Evolutionary conservation across 1,139 yeast species (phyloP).

Genomic region (Meyerozyma athensensis): DNA sequence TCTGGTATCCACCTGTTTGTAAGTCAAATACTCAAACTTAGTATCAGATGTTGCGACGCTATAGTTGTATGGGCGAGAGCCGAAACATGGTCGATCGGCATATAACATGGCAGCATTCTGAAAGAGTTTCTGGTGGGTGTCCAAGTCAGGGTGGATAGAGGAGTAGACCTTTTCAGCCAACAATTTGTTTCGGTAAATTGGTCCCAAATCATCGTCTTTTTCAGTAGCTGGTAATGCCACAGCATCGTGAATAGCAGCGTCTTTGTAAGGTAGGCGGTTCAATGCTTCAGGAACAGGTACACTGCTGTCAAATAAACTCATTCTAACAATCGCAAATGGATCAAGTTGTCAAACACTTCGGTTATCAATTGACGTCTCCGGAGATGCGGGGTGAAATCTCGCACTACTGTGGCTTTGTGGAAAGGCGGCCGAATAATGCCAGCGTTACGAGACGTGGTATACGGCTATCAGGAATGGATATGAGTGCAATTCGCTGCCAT

Average conservation of each 20-base stretch:
- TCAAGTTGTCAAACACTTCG: no score
- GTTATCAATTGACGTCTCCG: no score
- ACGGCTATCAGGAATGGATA: no score
- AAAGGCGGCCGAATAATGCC: no score
- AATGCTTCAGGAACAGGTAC: background rate
- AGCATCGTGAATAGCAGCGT: slow-evolving; percentile 5
- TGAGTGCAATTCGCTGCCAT: no score
- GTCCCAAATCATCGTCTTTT: slow-evolving; percentile 5
- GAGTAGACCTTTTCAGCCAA: slow-evolving; percentile 7
- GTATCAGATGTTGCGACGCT: slow-evolving; percentile 18
- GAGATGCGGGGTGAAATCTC: no score
- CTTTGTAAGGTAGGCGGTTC: slow-evolving; percentile 2
- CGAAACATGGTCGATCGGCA: slow-evolving; percentile 25
- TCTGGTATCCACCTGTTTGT: slow-evolving; percentile 17
- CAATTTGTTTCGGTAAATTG: slow-evolving; percentile 11
- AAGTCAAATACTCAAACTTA: slow-evolving; percentile 18
- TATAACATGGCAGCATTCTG: slow-evolving; percentile 17
- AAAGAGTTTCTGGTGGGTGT: slow-evolving; percentile 27
- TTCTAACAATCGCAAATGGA: background rate
- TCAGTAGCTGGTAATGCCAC: slow-evolving; percentile 5
- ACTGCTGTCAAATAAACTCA: background rate
- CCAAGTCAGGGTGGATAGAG: slow-evolving; percentile 17
- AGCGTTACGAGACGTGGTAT: no score
- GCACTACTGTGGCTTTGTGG: no score
- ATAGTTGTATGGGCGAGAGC: slow-evolving; percentile 28